Evolutionary conservation across 495 filamentous ascomycete genomes (phyloP).

Genomic region (Neurospora sp.): DNA sequence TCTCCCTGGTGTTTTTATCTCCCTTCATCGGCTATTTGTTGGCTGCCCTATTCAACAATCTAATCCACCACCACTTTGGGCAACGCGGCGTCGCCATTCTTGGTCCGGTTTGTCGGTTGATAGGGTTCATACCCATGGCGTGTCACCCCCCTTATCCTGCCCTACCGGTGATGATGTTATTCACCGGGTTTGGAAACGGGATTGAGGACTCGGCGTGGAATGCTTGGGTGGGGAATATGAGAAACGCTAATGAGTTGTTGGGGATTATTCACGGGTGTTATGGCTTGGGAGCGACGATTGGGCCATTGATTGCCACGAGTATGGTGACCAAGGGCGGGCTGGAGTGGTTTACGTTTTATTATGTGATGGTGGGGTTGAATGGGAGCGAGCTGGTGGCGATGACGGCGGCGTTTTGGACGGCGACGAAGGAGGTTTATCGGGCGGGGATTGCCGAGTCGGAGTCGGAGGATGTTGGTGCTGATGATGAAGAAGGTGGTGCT

Average conservation of each 20-base stretch:
- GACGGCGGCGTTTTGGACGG: slow-evolving; percentile 54
- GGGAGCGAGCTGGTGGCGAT: slow-evolving; percentile 47
- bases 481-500: slow-evolving; percentile 16
- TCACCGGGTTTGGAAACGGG: slow-evolving; percentile 64
- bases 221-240: slow-evolving; percentile 71
- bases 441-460: slow-evolving; percentile 12
- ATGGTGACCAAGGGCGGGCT: slow-evolving; percentile 50
- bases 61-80: slow-evolving; percentile 47
- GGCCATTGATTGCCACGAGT: slow-evolving; percentile 66
- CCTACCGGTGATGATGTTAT: slow-evolving; percentile 58
- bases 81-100: slow-evolving; percentile 67
- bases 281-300: slow-evolving; percentile 65
- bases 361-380: slow-evolving; percentile 54
- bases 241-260: slow-evolving; percentile 53
- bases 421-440: slow-evolving; percentile 52
- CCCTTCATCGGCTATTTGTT: slow-evolving; percentile 71
- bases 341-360: slow-evolving; percentile 58
- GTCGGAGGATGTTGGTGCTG: neutral
- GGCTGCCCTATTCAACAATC: slow-evolving; percentile 64
- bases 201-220: slow-evolving; percentile 67
- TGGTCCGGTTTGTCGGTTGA: slow-evolving; percentile 51
- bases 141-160: slow-evolving; percentile 68
- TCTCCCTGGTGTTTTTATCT: slow-evolving; percentile 73
- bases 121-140: slow-evolving; percentile 59
- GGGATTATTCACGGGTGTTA: slow-evolving; percentile 67